Percentiles rank a stretch among this genome's conserved stretches.
Conservation (phyloP, 2,329 filamentous ascomycete genomes). For the Xylaria sp. region DNA sequence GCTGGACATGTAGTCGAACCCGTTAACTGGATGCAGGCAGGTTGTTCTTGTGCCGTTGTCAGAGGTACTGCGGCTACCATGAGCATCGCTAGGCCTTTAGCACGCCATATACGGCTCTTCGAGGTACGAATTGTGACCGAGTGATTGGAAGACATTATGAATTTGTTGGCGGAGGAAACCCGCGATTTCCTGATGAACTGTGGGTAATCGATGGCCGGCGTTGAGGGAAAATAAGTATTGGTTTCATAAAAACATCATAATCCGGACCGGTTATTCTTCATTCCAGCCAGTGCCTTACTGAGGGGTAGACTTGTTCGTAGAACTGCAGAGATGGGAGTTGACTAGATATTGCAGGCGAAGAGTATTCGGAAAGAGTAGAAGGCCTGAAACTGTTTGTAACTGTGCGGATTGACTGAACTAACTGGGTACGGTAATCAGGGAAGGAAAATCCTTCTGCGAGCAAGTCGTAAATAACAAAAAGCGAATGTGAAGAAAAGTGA, state of each 20-base stretch:
- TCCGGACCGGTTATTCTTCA: slow-evolving; percentile 45
- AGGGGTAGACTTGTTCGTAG: slow-evolving; percentile 9
- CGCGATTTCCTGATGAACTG: slow-evolving; percentile 20
- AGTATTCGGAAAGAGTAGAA: slow-evolving; percentile 34
- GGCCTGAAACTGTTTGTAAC: slow-evolving; percentile 39
- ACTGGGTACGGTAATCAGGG: slow-evolving; percentile 46
- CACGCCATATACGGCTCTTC: slow-evolving; percentile 34
- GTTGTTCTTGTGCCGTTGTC: slow-evolving; percentile 42
- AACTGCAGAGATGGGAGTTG: slow-evolving; percentile 1
- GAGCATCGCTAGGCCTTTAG: slow-evolving; percentile 39
- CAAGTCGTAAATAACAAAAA: slow-evolving; percentile 33
- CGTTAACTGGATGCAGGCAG: slow-evolving; percentile 52
- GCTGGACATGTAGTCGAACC: slow-evolving; percentile 53
- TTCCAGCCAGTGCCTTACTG: slow-evolving; percentile 43
- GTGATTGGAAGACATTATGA: slow-evolving; percentile 37
- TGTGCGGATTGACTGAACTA: slow-evolving; percentile 42
- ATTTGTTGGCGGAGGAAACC: slow-evolving; percentile 17
- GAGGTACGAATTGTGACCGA: slow-evolving; percentile 26
- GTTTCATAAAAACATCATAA: slow-evolving; percentile 45
- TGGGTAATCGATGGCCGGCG: slow-evolving; percentile 30
- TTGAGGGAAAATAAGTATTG: slow-evolving; percentile 32
- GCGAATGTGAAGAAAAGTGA: slow-evolving; percentile 40
- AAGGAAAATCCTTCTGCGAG: slow-evolving; percentile 30
- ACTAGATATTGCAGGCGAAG: slow-evolving; percentile 32
- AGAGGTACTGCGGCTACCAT: slow-evolving; percentile 42